Percentiles rank a stretch among this genome's conserved stretches.
These are phyloP conservation scores for Aspergillus arachidicola DNA, from an alignment of 2,329 filamentous ascomycete species.

Conservation along the genomic window DNA sequence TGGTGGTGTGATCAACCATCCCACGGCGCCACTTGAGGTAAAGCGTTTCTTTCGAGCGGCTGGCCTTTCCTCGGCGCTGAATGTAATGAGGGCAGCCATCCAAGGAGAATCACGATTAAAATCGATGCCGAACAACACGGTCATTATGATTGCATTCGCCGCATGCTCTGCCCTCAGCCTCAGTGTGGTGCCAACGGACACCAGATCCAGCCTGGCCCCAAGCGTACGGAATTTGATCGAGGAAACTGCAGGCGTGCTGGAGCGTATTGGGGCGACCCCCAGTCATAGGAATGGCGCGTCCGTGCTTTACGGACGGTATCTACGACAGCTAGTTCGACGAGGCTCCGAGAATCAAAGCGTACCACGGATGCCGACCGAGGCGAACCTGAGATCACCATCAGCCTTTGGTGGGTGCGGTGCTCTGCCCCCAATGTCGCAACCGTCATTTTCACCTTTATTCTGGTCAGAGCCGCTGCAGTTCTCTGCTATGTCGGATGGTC, in stretches of 20 bases:
- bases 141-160: slow-evolving; percentile 78
- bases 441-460: slow-evolving; percentile 33
- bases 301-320: slow-evolving; percentile 59
- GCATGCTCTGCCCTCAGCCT: slow-evolving; percentile 69
- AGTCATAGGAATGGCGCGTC: slow-evolving; percentile 69
- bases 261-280: slow-evolving; percentile 68
- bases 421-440: slow-evolving; percentile 25
- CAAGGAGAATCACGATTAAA: slow-evolving; percentile 70
- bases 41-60: slow-evolving; percentile 73
- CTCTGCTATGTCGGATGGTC: slow-evolving; percentile 70
- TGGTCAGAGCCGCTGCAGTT: slow-evolving; percentile 62
- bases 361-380: slow-evolving; percentile 14
- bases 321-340: slow-evolving; percentile 53
- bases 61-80: slow-evolving; percentile 71
- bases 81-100: slow-evolving; percentile 72
- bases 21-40: slow-evolving; percentile 69
- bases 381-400: slow-evolving; percentile 17
- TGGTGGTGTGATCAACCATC: slow-evolving; percentile 73
- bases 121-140: slow-evolving; percentile 78
- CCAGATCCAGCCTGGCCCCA: slow-evolving; percentile 60
- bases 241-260: slow-evolving; percentile 68
- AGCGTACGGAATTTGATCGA: slow-evolving; percentile 67
- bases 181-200: slow-evolving; percentile 60
- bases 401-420: slow-evolving; percentile 22
- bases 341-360: slow-evolving; percentile 16